Base-by-base conservation (phyloP, 2,329 filamentous ascomycete genomes). In the Harringtonia aguacate region DNA sequence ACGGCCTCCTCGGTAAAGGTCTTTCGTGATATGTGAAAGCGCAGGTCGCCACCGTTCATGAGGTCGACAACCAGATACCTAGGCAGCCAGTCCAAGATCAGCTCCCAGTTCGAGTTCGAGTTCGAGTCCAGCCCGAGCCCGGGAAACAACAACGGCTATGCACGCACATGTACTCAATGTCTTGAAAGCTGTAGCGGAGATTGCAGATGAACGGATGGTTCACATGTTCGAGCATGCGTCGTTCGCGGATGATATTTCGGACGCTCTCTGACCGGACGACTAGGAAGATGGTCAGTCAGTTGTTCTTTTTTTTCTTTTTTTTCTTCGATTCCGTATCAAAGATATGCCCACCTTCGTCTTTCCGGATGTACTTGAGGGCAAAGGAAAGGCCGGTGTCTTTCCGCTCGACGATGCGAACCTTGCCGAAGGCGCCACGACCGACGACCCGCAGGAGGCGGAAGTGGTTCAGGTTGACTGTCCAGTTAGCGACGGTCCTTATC, bases 191-290 rank as follows among this genome's bases (percentile, higher is more conserved):
- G 68, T 97, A 98, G 57, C 92, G 85, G 70, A 98, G 70, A 64
- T 98, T 98, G 70, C 90, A 97, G 54, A 98, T 84, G 63, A 97
- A 98, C 22, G 90, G 88, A 59, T 98, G 92, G 61, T 95, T 95
- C 56, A 98, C 76, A 62, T 97, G 88, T 67, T 98, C 89, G 58
- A 98, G 77, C 92, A 98, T 98, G 60, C 90, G 81, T 51, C 92
- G 79, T 70, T 98, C 92, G 55, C 92, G 83, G 59, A 98, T 92
- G 54, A 98, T 98, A 62, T 98, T 98, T 57, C 90, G 84, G 48
- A 97, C 92, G 61, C 90, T 97, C 65, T 97, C 92, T 50, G 89
- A 95, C 58, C 90, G 86, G 55, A 98, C 88, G 55, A 98, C 90
- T 95, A 61, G 17, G 10, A 29, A 13, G 14, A 13, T 17, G 5